Evolutionary conservation across 208 protist species (phyloP).

Genomic region (Lotmaria passim): DNA sequence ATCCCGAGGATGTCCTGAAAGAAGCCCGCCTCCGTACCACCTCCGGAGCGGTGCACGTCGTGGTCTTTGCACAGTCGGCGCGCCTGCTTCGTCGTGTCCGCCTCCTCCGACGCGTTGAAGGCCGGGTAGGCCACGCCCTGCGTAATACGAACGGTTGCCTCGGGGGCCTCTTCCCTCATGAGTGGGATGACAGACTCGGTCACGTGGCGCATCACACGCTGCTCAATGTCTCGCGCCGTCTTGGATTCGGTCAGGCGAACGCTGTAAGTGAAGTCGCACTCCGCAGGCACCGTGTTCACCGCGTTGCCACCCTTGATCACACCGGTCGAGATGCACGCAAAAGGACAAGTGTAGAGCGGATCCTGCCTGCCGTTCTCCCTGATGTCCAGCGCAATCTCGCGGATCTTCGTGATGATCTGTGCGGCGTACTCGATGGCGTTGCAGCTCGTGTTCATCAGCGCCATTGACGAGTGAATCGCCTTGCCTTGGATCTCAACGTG

Average conservation of each 20-base stretch:
- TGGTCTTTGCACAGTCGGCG: constrained; percentile 10
- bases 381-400: constrained; percentile 37
- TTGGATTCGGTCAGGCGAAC: constrained; percentile 32
- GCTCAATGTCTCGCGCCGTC: not conserved
- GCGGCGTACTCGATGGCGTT: no score
- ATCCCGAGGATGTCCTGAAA: constrained; percentile 49
- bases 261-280: constrained; percentile 44
- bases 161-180: not conserved
- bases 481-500: constrained; percentile 45
- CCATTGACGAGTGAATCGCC: no score
- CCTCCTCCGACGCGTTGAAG: no score
- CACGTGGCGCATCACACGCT: constrained; percentile 26
- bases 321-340: constrained; percentile 34
- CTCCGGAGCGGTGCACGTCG: constrained; percentile 23
- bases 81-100: constrained; percentile 37
- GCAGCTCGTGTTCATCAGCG: no score
- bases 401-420: constrained; percentile 50
- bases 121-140: constrained; percentile 22
- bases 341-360: constrained; percentile 32
- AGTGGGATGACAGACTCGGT: constrained; percentile 33
- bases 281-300: constrained; percentile 52
- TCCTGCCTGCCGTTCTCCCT: constrained; percentile 28
- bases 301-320: constrained; percentile 49
- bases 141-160: not conserved
- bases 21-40: constrained; percentile 48